These are phyloP conservation scores for Saturnispora ahearnii DNA, from an alignment of 805 yeast genomes.

Conservation along the genomic window DNA sequence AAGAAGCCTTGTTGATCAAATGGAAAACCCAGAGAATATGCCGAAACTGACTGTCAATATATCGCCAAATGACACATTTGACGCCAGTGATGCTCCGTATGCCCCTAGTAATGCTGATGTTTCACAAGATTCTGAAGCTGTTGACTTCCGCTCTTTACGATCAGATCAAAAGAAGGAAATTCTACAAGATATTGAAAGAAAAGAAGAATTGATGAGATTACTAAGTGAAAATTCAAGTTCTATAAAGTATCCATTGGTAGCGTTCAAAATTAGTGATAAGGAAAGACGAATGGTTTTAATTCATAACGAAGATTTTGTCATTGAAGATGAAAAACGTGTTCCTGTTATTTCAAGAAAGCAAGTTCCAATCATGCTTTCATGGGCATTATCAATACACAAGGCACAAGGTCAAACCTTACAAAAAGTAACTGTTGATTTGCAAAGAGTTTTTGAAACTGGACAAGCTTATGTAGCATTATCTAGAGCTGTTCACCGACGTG, in stretches of 20 bases:
- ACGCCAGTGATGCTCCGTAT: slow-evolving; percentile 3
- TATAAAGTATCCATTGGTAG: slow-evolving; percentile 61
- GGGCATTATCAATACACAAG: slow-evolving; percentile 94
- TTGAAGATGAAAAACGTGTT: slow-evolving; percentile 64
- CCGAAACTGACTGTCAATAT: neutral
- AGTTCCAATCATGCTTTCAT: slow-evolving; percentile 83
- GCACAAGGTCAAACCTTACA: slow-evolving; percentile 89
- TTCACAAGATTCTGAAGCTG: neutral
- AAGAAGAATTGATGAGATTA: slow-evolving; percentile 35
- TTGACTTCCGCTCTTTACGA: neutral
- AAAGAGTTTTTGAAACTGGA: slow-evolving; percentile 75
- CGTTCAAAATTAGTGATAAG: slow-evolving; percentile 65
- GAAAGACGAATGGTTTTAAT: slow-evolving; percentile 67
- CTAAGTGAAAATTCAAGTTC: slow-evolving; percentile 38
- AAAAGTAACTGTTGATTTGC: slow-evolving; percentile 67
- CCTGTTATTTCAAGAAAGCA: slow-evolving; percentile 69
- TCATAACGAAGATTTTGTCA: slow-evolving; percentile 72
- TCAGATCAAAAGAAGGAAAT: neutral
- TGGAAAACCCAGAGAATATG: neutral
- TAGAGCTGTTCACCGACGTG: slow-evolving; percentile 70
- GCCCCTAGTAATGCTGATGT: slow-evolving; percentile 1
- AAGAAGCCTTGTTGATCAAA: neutral
- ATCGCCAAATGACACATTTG: neutral
- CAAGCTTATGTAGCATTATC: slow-evolving; percentile 95
- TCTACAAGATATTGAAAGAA: slow-evolving; percentile 32